Conservation (phyloP, 305 asterid species). For the Fraxinus sp. region DNA sequence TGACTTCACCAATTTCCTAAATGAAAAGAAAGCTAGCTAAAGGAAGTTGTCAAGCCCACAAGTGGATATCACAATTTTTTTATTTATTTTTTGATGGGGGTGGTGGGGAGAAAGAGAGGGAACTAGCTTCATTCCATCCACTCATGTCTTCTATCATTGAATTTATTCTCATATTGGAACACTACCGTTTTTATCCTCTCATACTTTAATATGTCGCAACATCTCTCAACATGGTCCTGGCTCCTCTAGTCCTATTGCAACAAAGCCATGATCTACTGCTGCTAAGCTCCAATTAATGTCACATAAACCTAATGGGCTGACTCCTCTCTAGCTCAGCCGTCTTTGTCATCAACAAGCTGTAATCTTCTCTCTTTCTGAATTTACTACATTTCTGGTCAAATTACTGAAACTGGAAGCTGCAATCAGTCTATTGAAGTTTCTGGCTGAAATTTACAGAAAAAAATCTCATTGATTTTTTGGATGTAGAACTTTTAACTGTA, state of each 20-base stretch:
- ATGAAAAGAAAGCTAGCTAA: background rate
- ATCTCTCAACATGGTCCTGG: background rate
- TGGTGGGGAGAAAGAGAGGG: background rate
- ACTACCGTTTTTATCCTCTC: background rate
- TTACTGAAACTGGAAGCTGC: background rate
- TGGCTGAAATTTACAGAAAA: background rate
- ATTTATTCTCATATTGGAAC: background rate
- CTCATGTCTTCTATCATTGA: background rate
- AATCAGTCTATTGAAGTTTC: background rate
- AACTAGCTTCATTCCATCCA: background rate
- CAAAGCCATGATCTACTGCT: background rate
- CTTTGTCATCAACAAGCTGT: background rate
- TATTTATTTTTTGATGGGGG: background rate
- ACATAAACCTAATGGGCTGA: background rate
- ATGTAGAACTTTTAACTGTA: background rate
- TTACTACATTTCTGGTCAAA: background rate
- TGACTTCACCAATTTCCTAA: background rate
- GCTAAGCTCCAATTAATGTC: background rate
- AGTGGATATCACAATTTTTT: background rate
- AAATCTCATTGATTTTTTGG: background rate
- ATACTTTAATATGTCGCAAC: background rate
- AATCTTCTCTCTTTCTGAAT: background rate
- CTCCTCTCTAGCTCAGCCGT: background rate
- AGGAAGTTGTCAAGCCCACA: background rate
- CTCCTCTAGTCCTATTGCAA: background rate